These are phyloP conservation scores for Jackrogersella minutella DNA, from an alignment of 495 filamentous ascomycete genomes.

Conservation along the genomic window DNA sequence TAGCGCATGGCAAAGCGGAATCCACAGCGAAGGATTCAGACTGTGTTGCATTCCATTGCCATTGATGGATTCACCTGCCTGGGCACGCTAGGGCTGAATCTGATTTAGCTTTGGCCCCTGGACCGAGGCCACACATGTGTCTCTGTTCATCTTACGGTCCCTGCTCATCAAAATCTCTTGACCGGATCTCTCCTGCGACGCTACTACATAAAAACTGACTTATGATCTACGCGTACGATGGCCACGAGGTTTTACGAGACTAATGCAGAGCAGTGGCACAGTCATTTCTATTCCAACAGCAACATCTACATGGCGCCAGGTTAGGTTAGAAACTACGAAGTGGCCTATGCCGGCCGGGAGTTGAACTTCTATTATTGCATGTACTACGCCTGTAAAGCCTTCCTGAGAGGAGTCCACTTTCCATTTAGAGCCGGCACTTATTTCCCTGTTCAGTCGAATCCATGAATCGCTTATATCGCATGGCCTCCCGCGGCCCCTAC, in stretches of 20 bases:
- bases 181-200: background rate
- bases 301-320: background rate
- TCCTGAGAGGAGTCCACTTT: background rate
- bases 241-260: background rate
- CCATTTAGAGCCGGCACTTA: constrained; percentile 4
- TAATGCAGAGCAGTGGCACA: constrained; percentile 20
- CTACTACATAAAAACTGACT: background rate
- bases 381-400: too few species aligned
- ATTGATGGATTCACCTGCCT: too few species aligned
- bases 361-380: too few species aligned
- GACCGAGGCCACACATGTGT: background rate
- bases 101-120: background rate
- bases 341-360: background rate
- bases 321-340: background rate
- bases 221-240: background rate
- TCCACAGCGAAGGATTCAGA: constrained; percentile 3
- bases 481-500: too few species aligned
- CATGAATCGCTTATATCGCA: background rate
- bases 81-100: constrained; percentile 17
- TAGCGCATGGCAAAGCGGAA: background rate
- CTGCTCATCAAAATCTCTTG: background rate
- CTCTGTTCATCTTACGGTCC: background rate
- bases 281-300: background rate
- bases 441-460: constrained; percentile 8
- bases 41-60: constrained; percentile 31